Evolutionary conservation across 148 eudicot genomes (phyloP), one percentile per base, ranked within the genome.

Genomic region (Hydrangea macrophylla): DNA sequence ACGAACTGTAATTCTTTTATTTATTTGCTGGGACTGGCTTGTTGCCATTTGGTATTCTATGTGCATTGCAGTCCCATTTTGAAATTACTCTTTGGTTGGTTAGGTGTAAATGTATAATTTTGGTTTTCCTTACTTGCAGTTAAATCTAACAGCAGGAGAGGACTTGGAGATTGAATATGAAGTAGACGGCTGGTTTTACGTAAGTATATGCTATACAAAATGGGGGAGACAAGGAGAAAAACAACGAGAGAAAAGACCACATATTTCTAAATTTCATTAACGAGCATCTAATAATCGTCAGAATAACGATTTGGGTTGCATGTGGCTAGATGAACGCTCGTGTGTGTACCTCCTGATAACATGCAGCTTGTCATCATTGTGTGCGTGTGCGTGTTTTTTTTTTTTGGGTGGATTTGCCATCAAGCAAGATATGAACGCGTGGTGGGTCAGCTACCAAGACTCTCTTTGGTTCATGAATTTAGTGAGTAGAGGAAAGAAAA

Each of bases 121-220:
- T 18, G 23, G 53, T 48, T 15, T 66, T 60, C 18, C 42, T 35
- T 13, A 39, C 54, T 77, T 79, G 80, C 97, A 94, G 98, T 83
- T 94, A 51, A 85, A 81, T 80, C 78, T 94, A 62, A 88, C 91
- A 37, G 97, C 97, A 40, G 98, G 98, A 44, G 98, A 94, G 79
- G 97, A 88, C 45, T 77, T 94, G 30, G 91, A 85, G 71, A 94
- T 90, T 54, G 92, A 94, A 58, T 83, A 94, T 59, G 98, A 94
- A 81, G 98, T 94, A 58, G 98, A 94, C 65, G 98, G 98, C 72
- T 94, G 98, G 98, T 94, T 85, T 79, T 90, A 90, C 87, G 98
- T 94, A 86, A 94, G 98, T 90, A 56, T n/a, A n/a, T n/a, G n/a
- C n/a, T n/a, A n/a, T 44, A 65, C 62, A 32, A 2, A 15, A 15